Percentiles rank a stretch among this genome's conserved stretches.
phyloP scores from a whole-genome alignment of 2,329 filamentous ascomycete species.

The Capronia epimyces region DNA sequence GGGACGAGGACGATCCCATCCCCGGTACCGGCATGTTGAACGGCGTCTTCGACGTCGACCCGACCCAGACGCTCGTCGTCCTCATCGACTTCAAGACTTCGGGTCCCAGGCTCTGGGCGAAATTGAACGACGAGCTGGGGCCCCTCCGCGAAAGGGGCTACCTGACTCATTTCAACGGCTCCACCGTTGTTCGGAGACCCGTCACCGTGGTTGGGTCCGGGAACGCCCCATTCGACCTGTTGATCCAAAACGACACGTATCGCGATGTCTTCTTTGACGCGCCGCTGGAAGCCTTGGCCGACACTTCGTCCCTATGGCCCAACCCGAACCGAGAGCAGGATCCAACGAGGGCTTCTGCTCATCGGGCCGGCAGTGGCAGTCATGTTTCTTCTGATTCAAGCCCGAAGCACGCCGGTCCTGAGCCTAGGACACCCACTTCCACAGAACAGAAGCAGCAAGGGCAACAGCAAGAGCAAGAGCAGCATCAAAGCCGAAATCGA shows the following conservation, averaged over 20 bases:
- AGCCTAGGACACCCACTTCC: too few species aligned
- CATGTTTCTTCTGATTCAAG: too few species aligned
- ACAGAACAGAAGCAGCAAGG: too few species aligned
- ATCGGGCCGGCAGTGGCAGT: too few species aligned
- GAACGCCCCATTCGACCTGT: slow-evolving; percentile 46
- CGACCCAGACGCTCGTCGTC: slow-evolving; percentile 46
- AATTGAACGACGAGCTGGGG: slow-evolving; percentile 38
- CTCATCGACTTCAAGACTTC: slow-evolving; percentile 49
- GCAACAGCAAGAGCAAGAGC: too few species aligned
- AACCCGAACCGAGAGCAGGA: too few species aligned
- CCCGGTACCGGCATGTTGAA: slow-evolving; percentile 22
- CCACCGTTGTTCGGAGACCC: slow-evolving; percentile 35
- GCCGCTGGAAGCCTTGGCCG: slow-evolving; percentile 28
- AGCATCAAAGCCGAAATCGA: too few species aligned
- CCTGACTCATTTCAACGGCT: slow-evolving; percentile 48
- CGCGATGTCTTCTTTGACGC: slow-evolving; percentile 54
- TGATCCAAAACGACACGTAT: slow-evolving; percentile 42
- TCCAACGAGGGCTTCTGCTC: too few species aligned
- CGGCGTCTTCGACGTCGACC: slow-evolving; percentile 49
- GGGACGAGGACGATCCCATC: slow-evolving; percentile 29
- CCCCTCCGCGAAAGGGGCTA: slow-evolving; percentile 47
- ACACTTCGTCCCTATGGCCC: too few species aligned
- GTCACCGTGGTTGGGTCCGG: slow-evolving; percentile 52
- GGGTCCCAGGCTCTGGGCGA: slow-evolving; percentile 35
- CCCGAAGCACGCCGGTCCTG: too few species aligned